phyloP scores from a whole-genome alignment of 768 basidiomycete species.

The Calocera cornea region DNA sequence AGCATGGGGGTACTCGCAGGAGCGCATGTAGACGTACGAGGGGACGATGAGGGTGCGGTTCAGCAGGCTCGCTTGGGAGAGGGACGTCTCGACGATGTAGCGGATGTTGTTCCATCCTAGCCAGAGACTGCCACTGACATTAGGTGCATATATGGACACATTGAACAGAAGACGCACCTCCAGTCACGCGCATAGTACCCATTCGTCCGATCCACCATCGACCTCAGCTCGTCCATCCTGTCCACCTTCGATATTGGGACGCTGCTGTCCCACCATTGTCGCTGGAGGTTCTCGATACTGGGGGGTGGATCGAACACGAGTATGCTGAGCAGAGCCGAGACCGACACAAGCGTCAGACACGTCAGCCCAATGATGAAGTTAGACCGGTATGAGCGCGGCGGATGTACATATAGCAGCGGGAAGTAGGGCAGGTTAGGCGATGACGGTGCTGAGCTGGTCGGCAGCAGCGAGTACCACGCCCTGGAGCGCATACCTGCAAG shows the following conservation, averaged over 20 bases:
- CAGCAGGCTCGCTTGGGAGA: constrained; percentile 31
- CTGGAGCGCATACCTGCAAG: background rate
- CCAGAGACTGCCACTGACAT: constrained; percentile 21
- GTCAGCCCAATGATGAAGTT: background rate
- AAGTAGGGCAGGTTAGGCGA: background rate
- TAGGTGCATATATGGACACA: background rate
- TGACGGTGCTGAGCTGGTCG: background rate
- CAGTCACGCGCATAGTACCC: constrained; percentile 36
- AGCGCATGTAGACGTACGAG: constrained; percentile 34
- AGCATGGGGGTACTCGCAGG: constrained; percentile 26
- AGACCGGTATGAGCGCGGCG: background rate
- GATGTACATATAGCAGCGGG: background rate
- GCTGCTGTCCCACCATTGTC: background rate
- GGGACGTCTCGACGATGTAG: constrained; percentile 35
- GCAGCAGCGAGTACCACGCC: background rate
- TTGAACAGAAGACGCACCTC: constrained; percentile 2
- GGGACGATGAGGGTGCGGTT: constrained; percentile 35
- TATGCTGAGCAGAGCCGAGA: background rate
- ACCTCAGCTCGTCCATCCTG: constrained; percentile 24
- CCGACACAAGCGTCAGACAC: background rate
- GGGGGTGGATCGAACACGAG: background rate
- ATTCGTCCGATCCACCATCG: constrained; percentile 26
- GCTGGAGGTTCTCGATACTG: background rate
- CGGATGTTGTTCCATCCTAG: constrained; percentile 41
- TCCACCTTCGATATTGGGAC: constrained; percentile 10